These are phyloP conservation scores for Coemansia sp. DNA, from an alignment of 192 early-diverging fungal species.

Conservation along the genomic window DNA sequence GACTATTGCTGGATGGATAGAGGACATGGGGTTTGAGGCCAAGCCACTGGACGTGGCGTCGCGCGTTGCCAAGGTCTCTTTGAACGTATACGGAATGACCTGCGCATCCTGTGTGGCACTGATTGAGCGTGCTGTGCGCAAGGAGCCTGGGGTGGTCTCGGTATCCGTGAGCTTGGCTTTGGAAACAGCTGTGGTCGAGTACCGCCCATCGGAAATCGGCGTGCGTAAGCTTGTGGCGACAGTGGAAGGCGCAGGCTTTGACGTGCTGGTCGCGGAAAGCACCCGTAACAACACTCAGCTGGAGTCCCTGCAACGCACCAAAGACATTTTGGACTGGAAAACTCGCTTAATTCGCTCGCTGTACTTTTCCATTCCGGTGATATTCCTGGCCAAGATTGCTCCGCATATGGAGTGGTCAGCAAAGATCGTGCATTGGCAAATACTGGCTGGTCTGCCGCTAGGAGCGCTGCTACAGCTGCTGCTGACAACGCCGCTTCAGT, in stretches of 20 bases:
- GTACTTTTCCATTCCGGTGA: slow-evolving; percentile 78
- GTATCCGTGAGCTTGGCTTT: slow-evolving; percentile 75
- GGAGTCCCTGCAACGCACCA: slow-evolving; percentile 81
- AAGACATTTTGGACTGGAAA: slow-evolving; percentile 83
- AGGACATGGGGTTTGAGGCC: slow-evolving; percentile 74
- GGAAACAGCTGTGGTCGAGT: slow-evolving; percentile 73
- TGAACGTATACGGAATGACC: slow-evolving; percentile 96
- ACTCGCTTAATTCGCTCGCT: slow-evolving; percentile 63
- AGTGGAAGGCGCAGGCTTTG: slow-evolving; percentile 81
- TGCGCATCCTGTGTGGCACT: slow-evolving; percentile 75
- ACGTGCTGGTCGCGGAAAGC: slow-evolving; percentile 65
- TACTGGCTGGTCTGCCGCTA: slow-evolving; percentile 65
- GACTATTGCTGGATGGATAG: slow-evolving; percentile 64
- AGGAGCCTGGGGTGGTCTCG: slow-evolving; percentile 53
- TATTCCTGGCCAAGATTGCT: slow-evolving; percentile 59
- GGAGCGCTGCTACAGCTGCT: slow-evolving; percentile 65
- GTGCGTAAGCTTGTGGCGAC: slow-evolving; percentile 75
- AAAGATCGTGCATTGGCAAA: slow-evolving; percentile 23
- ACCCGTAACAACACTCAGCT: slow-evolving; percentile 70
- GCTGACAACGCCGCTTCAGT: slow-evolving; percentile 91
- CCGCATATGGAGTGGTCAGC: slow-evolving; percentile 35
- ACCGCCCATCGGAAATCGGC: slow-evolving; percentile 60
- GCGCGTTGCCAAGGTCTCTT: slow-evolving; percentile 54
- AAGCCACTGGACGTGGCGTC: slow-evolving; percentile 49
- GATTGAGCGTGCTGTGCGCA: slow-evolving; percentile 63